Evolutionary conservation across 768 basidiomycete species (phyloP), one percentile per base, ranked within the genome.

Genomic region (Baorangia bicolor): DNA sequence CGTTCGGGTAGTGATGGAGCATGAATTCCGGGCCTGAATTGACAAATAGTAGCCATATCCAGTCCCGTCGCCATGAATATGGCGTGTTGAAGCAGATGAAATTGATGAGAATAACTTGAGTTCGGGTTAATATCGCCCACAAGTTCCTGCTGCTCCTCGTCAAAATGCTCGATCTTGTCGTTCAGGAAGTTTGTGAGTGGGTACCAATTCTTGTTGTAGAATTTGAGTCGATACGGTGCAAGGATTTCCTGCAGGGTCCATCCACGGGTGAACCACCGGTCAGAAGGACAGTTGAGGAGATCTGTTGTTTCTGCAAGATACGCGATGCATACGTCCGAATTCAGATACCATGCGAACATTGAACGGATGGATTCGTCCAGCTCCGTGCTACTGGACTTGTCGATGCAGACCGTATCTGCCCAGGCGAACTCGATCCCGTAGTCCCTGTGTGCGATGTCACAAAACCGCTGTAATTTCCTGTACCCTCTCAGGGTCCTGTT

Each of bases 321-420:
- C 2, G 41, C 52, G 37, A 59, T 37, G 42, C 63, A 64, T n/a
- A 57, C 25, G 37, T 43, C 34, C 11, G 63, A 50, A 8, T 54
- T 44, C 2, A 45, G 39, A 34, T 64, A 64, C 61, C 63, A 64
- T 21, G 34, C n/a, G 27, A 59, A 64, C 63, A 62, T 64, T 0
- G 63, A 59, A 18, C 55, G 54, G 11, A 64, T 59, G 18, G 63
- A 59, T 23, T 64, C 61, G 20, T 59, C 54, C 11, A 64, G 55
- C n/a, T 64, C 63, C 11, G 56, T 18, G 25, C 63, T 64, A 21
- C 61, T 64, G 34, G 43, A n/a, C 35, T 58, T 64, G 61, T 64
- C 49, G 38, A 61, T 59, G 38, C 62, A 64, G 11, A 46, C 52
- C 1, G 56, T 61, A 21, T 61, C 59, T 12, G 49, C 33, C 62